phyloP scores from a whole-genome alignment of 768 basidiomycete species.

The Termitomyces sp. region DNA sequence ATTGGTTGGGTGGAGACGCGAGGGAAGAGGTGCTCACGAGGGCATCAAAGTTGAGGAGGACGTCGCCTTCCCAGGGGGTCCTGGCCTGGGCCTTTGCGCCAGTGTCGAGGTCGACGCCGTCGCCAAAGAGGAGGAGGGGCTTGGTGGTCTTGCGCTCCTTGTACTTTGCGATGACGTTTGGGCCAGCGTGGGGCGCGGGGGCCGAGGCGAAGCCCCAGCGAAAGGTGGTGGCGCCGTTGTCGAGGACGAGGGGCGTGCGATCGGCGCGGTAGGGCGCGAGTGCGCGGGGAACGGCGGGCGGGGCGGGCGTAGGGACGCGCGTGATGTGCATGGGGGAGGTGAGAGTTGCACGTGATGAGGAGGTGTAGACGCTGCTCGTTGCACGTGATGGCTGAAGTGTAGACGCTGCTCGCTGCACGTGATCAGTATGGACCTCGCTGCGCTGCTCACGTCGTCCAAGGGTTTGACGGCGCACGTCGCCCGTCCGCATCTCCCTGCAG shows the following conservation, averaged over 20 bases:
- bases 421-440: constrained; percentile 64
- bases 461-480: constrained; percentile 74
- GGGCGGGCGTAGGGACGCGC: constrained; percentile 11
- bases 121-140: constrained; percentile 82
- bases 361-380: too few relatives aligned
- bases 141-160: constrained; percentile 84
- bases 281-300: constrained; percentile 16
- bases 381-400: too few relatives aligned
- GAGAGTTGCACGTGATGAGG: too few relatives aligned
- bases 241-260: constrained; percentile 71
- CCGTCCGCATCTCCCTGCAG: constrained; percentile 77
- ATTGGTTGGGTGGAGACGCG: constrained; percentile 5
- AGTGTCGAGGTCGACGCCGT: constrained; percentile 82
- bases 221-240: constrained; percentile 81
- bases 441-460: constrained; percentile 66
- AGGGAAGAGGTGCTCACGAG: constrained; percentile 55
- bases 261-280: constrained; percentile 46
- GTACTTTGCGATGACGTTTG: constrained; percentile 79
- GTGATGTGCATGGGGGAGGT: constrained; percentile 13
- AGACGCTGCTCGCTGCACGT: too few relatives aligned
- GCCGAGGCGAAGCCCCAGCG: constrained; percentile 80
- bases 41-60: constrained; percentile 86
- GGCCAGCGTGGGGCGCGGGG: constrained; percentile 46
- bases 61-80: constrained; percentile 92
- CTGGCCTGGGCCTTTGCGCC: constrained; percentile 73